A percentile compares a stretch with the other conserved stretches of the same genome.
phyloP scores from a whole-genome alignment of 225 moss, liverwort and hornwort genomes.

The Climacium dendroides region DNA sequence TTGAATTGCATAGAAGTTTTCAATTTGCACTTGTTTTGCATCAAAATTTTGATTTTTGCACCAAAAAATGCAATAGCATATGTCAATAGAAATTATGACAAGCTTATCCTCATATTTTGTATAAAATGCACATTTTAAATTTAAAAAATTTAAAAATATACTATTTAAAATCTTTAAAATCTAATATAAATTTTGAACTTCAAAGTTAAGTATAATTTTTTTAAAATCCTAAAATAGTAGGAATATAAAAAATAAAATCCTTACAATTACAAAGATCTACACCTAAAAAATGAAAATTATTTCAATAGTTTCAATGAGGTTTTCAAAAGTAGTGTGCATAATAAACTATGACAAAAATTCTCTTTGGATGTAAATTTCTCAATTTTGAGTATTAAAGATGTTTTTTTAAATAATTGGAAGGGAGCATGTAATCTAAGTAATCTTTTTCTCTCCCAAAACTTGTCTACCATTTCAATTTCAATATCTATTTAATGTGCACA shows the following conservation, averaged over 20 bases:
- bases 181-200: neutral
- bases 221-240: neutral
- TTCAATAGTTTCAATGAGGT: neutral
- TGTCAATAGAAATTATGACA: neutral
- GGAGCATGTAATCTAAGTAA: rapidly evolving
- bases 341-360: neutral
- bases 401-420: neutral
- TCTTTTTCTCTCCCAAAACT: neutral
- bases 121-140: neutral
- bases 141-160: too few relatives aligned
- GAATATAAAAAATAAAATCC: neutral
- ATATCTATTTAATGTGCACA: rapidly evolving
- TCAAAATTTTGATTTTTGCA: neutral
- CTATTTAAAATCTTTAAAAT: neutral
- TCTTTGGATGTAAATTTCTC: too few relatives aligned
- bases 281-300: neutral
- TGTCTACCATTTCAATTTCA: neutral
- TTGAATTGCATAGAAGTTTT: rapidly evolving
- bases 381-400: neutral
- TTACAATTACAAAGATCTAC: neutral
- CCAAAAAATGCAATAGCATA: neutral
- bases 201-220: neutral
- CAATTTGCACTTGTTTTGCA: neutral
- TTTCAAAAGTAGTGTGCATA: neutral
- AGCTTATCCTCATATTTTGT: neutral